phyloP scores from a whole-genome alignment of 192 early-diverging fungal genomes.

The Podila verticillata region DNA sequence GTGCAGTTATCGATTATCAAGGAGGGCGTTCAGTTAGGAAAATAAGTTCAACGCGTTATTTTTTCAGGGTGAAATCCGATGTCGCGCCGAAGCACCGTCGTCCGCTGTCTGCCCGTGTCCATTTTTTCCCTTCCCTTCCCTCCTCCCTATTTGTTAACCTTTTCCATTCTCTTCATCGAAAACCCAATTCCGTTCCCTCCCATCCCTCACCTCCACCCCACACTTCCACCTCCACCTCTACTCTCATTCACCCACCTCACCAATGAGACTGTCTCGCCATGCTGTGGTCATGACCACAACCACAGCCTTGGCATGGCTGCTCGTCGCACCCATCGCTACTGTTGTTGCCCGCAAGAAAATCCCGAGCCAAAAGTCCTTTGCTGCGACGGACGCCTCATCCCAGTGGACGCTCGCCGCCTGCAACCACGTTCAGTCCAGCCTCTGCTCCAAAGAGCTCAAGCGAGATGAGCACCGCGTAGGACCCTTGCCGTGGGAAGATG shows the following conservation, averaged over 20 bases:
- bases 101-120: no score
- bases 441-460: background rate
- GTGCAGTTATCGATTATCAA: no score
- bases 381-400: background rate
- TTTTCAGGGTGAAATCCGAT: no score
- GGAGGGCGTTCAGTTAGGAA: no score
- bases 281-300: no score
- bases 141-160: no score
- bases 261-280: no score
- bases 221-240: background rate
- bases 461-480: constrained; percentile 43
- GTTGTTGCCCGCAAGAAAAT: background rate
- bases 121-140: background rate
- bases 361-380: background rate
- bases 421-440: background rate
- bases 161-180: background rate
- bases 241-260: background rate
- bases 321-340: no score
- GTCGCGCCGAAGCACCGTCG: no score
- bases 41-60: no score
- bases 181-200: no score
- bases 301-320: no score
- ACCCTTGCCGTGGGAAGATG: constrained; percentile 38
- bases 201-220: background rate
- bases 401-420: background rate